Percentiles rank a stretch among this genome's conserved stretches.
Conservation (phyloP, 1,284 basidiomycete species). For the Trametes pubescens region DNA sequence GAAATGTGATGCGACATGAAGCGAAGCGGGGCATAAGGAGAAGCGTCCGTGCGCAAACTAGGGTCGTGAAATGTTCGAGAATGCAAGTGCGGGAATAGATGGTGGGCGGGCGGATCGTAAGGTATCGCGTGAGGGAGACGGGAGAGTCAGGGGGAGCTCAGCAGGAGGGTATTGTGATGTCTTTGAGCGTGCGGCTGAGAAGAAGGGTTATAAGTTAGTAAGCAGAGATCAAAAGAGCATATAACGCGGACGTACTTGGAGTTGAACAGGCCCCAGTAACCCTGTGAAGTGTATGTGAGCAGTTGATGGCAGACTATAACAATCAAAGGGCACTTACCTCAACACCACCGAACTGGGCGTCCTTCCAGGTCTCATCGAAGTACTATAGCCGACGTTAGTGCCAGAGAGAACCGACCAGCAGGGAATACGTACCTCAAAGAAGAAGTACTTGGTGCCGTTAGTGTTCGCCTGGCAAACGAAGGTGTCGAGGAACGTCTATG, state of each 20-base stretch:
- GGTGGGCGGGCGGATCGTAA: neutral
- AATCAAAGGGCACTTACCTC: no score
- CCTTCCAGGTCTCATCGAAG: conserved; percentile 90
- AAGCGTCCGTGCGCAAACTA: conserved; percentile 15
- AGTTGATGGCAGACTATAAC: no score
- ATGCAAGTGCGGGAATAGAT: neutral
- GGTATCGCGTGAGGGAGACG: conserved; percentile 19
- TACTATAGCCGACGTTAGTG: conserved; percentile 52
- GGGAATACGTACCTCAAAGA: conserved; percentile 67
- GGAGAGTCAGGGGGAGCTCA: neutral
- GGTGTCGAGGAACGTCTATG: conserved; percentile 73
- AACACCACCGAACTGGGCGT: conserved; percentile 81
- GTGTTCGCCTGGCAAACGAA: conserved; percentile 90
- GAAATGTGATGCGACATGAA: conserved; percentile 1
- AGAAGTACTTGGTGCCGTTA: conserved; percentile 88
- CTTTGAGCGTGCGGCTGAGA: conserved; percentile 34
- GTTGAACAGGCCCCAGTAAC: conserved; percentile 73
- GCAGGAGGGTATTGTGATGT: conserved; percentile 31
- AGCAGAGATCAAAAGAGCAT: neutral
- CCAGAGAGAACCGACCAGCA: neutral
- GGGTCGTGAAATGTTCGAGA: conserved; percentile 15
- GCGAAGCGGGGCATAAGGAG: conserved; percentile 4
- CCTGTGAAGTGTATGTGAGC: conserved; percentile 39
- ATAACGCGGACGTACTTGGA: conserved; percentile 54
- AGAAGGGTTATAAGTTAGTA: neutral